Percentiles rank a stretch among this genome's conserved stretches.
These are phyloP conservation scores for Didymella sp. DNA, from an alignment of 2,329 filamentous ascomycete genomes.

Conservation along the genomic window DNA sequence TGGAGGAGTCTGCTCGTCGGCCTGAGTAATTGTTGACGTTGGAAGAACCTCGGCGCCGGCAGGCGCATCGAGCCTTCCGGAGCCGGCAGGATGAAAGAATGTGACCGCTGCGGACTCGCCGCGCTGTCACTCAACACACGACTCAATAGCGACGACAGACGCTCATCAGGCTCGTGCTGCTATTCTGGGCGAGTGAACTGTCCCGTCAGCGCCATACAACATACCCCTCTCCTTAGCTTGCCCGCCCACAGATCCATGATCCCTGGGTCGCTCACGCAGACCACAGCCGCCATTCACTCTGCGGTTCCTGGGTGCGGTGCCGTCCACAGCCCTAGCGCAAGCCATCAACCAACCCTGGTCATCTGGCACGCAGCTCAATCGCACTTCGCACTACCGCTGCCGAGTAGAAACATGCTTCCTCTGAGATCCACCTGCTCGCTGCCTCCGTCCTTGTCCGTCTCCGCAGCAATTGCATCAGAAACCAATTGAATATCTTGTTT, in stretches of 20 bases:
- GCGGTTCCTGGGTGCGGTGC: slow-evolving; percentile 34
- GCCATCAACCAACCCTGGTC: slow-evolving; percentile 32
- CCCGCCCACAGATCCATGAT: slow-evolving; percentile 26
- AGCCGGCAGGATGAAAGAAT: slow-evolving; percentile 9
- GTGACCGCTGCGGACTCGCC: slow-evolving; percentile 10
- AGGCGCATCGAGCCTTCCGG: slow-evolving; percentile 12
- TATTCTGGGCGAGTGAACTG: slow-evolving; percentile 32
- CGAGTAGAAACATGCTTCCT: slow-evolving; percentile 43
- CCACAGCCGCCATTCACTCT: slow-evolving; percentile 40
- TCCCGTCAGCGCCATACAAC: slow-evolving; percentile 27
- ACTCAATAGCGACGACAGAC: slow-evolving; percentile 8
- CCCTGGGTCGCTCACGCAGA: slow-evolving; percentile 38
- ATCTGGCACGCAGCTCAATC: slow-evolving; percentile 33
- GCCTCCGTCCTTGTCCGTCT: slow-evolving; percentile 31
- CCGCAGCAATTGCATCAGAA: slow-evolving; percentile 35
- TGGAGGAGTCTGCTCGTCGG: slow-evolving; percentile 1
- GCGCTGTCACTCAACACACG: slow-evolving; percentile 19
- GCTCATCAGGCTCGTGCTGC: slow-evolving; percentile 17
- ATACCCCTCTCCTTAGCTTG: slow-evolving; percentile 33
- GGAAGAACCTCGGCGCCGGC: slow-evolving; percentile 21
- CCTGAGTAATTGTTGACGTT: slow-evolving; percentile 13
- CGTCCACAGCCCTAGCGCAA: slow-evolving; percentile 40
- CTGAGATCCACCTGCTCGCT: slow-evolving; percentile 32
- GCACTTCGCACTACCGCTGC: slow-evolving; percentile 36
- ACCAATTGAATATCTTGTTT: slow-evolving; percentile 39